Base-by-base conservation (phyloP, 192 early-diverging fungal genomes). In the Geranomyces michiganensis region DNA sequence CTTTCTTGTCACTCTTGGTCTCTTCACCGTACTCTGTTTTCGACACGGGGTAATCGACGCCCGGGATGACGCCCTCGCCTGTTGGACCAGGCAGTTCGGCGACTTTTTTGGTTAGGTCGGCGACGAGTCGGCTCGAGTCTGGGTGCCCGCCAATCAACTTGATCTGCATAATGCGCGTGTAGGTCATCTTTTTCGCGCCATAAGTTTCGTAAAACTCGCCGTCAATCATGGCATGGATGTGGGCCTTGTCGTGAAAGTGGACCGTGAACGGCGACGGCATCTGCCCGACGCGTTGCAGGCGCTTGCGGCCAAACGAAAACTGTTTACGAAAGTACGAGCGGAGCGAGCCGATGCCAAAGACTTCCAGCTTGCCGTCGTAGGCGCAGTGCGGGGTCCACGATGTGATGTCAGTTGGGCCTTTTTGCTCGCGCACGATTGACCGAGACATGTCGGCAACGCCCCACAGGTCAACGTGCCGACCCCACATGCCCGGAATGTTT, bases 121-220 rank as follows among this genome's bases (percentile, higher is more conserved):
- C 67, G 32, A 89, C 88, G n/a, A 89, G 80, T 31, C 86, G 80
- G 30, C 79, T 82, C 55, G 73, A 63, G 48, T 80, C 81, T 7
- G 83, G 85, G 17, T 76, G 74, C 60, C 74, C 71, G 31, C 89
- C 89, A 15, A 90, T 70, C 19, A 87, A 85, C 78, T 83, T 87
- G 41, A 92, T 89, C 58, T 88, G 88, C 22, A 87, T 84, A 63
- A 81, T 87, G 70, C 90, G 83, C 24, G 82, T 68, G 17, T 90
- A 84, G 21, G 79, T 84, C 27, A 92, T 77, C 53, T 76, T 73
- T 36, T 84, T 86, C 13, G 89, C 85, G 31, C 76, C 76, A 67
- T 81, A 84, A 63, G 89, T 77, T 70, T 90, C 89, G 65, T 89
- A 89, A 65, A 92, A 92, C 76, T 92, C 90, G 44, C 90, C 90